Percentiles rank a stretch among this genome's conserved stretches.
Conservation (phyloP, 1,284 basidiomycete species). For the Microbotryomycetes sp. region DNA sequence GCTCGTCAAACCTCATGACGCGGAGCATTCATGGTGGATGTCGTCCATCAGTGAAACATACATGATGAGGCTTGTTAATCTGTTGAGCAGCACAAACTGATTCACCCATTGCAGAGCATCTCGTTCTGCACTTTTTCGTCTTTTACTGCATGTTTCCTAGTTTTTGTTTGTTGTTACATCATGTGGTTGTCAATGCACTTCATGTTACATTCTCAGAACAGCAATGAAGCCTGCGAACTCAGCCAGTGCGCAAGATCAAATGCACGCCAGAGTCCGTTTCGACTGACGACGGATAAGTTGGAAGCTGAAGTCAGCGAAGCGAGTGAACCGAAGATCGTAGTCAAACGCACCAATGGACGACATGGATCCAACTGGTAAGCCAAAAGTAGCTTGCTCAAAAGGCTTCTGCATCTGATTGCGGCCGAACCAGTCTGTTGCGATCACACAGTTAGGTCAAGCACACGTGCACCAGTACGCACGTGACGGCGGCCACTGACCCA, state of each 20-base stretch:
- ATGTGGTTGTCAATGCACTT: not conserved
- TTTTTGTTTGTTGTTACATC: not conserved
- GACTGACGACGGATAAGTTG: conserved; percentile 44
- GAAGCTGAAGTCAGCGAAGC: not conserved
- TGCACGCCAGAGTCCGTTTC: conserved; percentile 95
- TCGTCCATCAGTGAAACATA: conserved; percentile 75
- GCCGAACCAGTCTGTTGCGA: conserved; percentile 58
- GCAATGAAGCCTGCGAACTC: conserved; percentile 34
- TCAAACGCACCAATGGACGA: conserved; percentile 55
- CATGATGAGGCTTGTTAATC: conserved; percentile 41
- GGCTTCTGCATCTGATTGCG: conserved; percentile 94
- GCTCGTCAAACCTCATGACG: conserved; percentile 45
- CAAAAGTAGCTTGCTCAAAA: conserved; percentile 88
- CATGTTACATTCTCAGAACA: too few species aligned
- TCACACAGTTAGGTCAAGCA: not conserved
- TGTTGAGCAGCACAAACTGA: too few species aligned
- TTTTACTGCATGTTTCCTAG: too few species aligned
- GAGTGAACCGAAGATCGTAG: not conserved
- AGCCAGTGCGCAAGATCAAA: conserved; percentile 82
- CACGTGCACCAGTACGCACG: not conserved
- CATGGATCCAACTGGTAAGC: conserved; percentile 71
- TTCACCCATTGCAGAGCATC: too few species aligned
- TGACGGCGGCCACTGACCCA: conserved; percentile 45
- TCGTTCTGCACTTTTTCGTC: too few species aligned
- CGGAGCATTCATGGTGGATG: conserved; percentile 82